Percentiles rank a stretch among this genome's conserved stretches.
phyloP scores from a whole-genome alignment of 805 yeast species.

The Ogataea wickerhamii region DNA sequence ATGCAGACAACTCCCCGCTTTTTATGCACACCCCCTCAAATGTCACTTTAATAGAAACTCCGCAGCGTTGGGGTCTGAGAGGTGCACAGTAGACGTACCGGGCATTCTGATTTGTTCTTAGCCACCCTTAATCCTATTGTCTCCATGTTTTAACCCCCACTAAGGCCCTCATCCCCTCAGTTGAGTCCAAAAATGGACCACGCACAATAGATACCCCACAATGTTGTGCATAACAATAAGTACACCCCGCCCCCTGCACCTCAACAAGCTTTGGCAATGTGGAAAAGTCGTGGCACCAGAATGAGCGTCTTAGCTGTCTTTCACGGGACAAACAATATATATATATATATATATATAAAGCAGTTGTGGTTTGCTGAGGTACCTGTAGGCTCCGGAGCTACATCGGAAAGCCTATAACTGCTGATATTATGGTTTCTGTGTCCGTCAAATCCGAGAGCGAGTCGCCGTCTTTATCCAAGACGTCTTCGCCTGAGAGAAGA shows the following conservation, averaged over 20 bases:
- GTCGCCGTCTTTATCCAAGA: not conserved
- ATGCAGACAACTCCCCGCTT: not conserved
- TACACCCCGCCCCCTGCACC: slow-evolving; percentile 2
- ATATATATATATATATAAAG: no score
- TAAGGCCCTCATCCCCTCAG: slow-evolving; percentile 2
- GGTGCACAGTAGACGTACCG: slow-evolving; percentile 4
- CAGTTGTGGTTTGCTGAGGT: not conserved
- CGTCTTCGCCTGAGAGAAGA: not conserved
- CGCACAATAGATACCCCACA: slow-evolving; percentile 1
- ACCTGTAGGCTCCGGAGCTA: no score
- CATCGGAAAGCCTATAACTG: no score
- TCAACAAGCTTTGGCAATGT: no score
- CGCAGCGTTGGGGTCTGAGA: slow-evolving; percentile 1
- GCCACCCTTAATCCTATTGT: not conserved
- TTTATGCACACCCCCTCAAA: not conserved
- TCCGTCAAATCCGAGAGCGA: not conserved
- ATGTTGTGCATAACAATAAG: not conserved
- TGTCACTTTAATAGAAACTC: not conserved
- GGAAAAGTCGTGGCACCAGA: no score
- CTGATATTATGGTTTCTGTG: not conserved
- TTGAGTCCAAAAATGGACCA: not conserved
- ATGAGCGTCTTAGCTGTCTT: no score
- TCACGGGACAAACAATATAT: no score
- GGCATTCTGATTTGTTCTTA: slow-evolving; percentile 7
- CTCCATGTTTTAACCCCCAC: slow-evolving; percentile 4